Evolutionary conservation across 2,329 filamentous ascomycete genomes (phyloP).

Genomic region (Clonostachys rhizophaga): DNA sequence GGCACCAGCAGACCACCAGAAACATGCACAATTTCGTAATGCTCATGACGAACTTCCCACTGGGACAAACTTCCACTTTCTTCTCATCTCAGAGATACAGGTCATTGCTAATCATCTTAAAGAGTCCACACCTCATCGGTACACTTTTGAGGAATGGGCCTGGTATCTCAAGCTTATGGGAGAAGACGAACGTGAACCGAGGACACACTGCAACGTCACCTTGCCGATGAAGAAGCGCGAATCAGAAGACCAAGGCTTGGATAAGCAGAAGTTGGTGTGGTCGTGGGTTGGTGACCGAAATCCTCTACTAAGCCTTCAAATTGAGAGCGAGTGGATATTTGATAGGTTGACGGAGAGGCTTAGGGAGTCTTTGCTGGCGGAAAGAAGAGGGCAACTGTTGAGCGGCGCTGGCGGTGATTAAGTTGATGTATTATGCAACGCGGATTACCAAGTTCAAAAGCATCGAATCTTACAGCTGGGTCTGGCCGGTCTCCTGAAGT

Average conservation of each 20-base stretch:
- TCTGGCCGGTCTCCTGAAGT: too few species aligned
- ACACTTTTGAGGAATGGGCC: conserved; percentile 82
- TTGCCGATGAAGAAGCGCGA: conserved; percentile 1
- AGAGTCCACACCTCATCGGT: conserved; percentile 54
- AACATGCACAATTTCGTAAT: conserved; percentile 17
- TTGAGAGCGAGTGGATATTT: conserved; percentile 70
- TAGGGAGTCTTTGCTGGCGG: conserved; percentile 18
- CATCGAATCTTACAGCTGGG: too few species aligned
- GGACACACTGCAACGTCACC: conserved; percentile 35
- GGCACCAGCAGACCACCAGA: conserved; percentile 9
- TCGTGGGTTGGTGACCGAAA: conserved; percentile 69
- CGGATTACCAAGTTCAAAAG: too few species aligned
- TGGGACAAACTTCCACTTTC: conserved; percentile 49
- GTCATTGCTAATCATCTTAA: conserved; percentile 59
- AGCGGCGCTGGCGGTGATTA: too few species aligned
- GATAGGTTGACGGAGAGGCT: conserved; percentile 57
- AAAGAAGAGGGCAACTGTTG: conserved; percentile 4
- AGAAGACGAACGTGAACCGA: conserved; percentile 50
- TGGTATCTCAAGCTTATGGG: conserved; percentile 78
- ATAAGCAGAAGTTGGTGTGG: conserved; percentile 39
- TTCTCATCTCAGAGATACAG: conserved; percentile 70
- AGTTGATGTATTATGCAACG: too few species aligned
- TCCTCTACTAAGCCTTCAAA: conserved; percentile 64
- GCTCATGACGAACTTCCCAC: conserved; percentile 30
- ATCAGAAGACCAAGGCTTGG: background rate